Evolutionary conservation across 148 eudicot species (phyloP), one percentile per base, ranked within the genome.

Genomic region (Amaranthus hypochondriacus): DNA sequence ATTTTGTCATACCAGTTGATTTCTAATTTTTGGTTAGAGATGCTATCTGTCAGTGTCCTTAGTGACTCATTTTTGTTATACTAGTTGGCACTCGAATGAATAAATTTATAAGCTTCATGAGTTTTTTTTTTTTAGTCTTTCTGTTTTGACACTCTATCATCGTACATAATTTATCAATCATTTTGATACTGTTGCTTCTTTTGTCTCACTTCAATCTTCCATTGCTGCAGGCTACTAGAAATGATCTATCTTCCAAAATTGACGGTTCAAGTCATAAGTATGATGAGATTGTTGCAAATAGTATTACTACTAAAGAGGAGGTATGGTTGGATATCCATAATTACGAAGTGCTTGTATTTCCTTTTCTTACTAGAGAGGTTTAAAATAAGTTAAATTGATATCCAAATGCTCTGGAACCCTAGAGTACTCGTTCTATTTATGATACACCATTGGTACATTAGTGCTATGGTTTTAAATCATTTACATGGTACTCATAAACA

Each of bases 231-330:
- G 14, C n/a, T 44, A 55, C 73, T 48, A 66, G 65, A 75, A 71
- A 67, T 18, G 79, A 68, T 14, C 0, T 76, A 62, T 68, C 83
- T 76, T 72, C 79, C 43, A 54, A 50, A 72, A 18, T 80, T 72
- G 83, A 80, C 51, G 14, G 68, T 15, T 43, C 73, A 76, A 76
- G 60, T 54, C 6, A 7, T 72, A 80, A 72, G 68, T 67, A 51
- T 47, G 79, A 80, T 60, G 83, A 76, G 0, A 62, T 76, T 51
- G 73, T 55, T n/a, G 54, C 71, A 68, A 47, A 5, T 48, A 72
- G 57, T 80, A n/a, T 52, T 61, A 5, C 54, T 39, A 80, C 70
- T 47, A 72, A 56, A 60, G 76, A 71, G 4, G 73, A 80, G 83
- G 83, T 80, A 56, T 13, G 76, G 48, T 48, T 50, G 58, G 12